phyloP scores from a whole-genome alignment of 139 green algal species.

The Closterium sp. region DNA sequence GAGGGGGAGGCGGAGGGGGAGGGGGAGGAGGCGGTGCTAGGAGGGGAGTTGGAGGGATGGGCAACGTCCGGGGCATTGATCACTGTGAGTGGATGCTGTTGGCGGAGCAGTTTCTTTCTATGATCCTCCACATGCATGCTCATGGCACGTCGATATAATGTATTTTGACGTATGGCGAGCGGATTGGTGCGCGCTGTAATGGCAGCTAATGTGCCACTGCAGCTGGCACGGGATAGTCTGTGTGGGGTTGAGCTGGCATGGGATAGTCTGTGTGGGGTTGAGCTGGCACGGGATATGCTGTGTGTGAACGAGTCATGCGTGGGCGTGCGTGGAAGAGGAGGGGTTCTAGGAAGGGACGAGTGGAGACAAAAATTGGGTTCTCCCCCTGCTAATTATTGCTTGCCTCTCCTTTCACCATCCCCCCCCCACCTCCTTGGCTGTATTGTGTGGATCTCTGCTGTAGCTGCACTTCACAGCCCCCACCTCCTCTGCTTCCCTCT shows the following conservation, averaged over 20 bases:
- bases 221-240: too few relatives aligned
- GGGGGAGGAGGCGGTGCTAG: not conserved
- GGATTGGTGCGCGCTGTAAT: too few relatives aligned
- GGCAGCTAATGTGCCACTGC: too few relatives aligned
- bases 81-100: not conserved
- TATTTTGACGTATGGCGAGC: too few relatives aligned
- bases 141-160: too few relatives aligned
- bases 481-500: not conserved
- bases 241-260: too few relatives aligned
- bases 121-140: too few relatives aligned
- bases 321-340: not conserved
- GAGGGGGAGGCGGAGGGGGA: not conserved
- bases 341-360: not conserved
- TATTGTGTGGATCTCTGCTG: not conserved
- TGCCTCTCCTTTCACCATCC: not conserved
- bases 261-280: too few relatives aligned
- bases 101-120: too few relatives aligned
- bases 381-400: not conserved
- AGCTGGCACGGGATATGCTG: too few relatives aligned
- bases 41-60: not conserved
- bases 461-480: not conserved
- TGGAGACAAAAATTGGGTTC: not conserved
- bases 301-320: not conserved
- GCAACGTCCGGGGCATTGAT: not conserved
- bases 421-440: too few relatives aligned